Conservation (phyloP, 1,139 yeast genomes). For the Yarrowia galli region DNA sequence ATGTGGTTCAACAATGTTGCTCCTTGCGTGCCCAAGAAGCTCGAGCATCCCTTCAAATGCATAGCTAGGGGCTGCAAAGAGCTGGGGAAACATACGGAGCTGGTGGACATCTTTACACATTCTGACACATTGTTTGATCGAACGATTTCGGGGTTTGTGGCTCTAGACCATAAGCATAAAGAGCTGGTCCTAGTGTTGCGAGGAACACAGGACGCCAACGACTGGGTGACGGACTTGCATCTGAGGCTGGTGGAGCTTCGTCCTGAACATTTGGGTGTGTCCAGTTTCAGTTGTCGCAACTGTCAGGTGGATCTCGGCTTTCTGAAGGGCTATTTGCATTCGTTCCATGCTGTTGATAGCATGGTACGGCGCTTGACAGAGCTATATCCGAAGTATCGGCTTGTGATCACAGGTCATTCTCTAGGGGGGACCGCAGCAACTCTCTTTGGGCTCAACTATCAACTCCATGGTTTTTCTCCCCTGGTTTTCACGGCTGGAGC, state of each 20-base stretch:
- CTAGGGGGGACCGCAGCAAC: conserved; percentile 24
- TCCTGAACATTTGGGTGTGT: neutral
- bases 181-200: conserved; percentile 7
- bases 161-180: conserved; percentile 16
- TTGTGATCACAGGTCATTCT: conserved; percentile 25
- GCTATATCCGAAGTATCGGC: neutral
- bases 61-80: conserved; percentile 14
- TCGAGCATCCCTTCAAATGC: conserved; percentile 25
- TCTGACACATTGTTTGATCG: neutral
- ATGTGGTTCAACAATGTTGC: conserved; percentile 36
- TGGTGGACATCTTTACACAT: conserved; percentile 31
- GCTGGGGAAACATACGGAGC: conserved; percentile 16
- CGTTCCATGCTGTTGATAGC: conserved; percentile 1
- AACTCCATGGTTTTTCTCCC: conserved; percentile 3
- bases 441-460: conserved; percentile 26
- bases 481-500: conserved; percentile 15
- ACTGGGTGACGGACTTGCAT: conserved; percentile 25
- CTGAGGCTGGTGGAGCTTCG: conserved; percentile 8
- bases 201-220: conserved; percentile 18
- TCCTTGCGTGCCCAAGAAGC: conserved; percentile 23
- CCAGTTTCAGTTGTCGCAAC: neutral
- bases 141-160: conserved; percentile 23
- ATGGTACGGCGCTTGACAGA: neutral
- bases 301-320: conserved; percentile 21
- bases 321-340: conserved; percentile 17